These are phyloP conservation scores for Tagetes patula DNA, from an alignment of 129 eudicot species.

Conservation along the genomic window DNA sequence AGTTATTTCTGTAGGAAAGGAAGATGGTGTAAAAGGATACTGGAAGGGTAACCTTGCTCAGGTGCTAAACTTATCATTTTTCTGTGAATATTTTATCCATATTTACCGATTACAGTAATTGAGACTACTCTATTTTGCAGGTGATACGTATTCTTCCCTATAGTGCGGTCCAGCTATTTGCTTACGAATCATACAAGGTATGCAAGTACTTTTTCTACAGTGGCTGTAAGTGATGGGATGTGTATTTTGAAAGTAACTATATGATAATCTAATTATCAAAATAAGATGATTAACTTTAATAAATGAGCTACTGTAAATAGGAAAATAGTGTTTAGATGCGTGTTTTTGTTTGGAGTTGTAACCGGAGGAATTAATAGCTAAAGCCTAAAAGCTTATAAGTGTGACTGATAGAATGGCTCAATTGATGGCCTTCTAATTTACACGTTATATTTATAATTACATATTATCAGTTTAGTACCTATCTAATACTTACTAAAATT, in stretches of 20 bases:
- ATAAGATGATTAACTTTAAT: background rate
- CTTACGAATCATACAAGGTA: conserved; percentile 91
- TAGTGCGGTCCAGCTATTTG: conserved; percentile 91
- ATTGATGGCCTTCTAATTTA: no score
- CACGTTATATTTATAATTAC: no score
- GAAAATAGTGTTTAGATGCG: background rate
- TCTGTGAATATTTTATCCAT: background rate
- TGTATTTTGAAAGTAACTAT: background rate
- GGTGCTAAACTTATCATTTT: conserved; percentile 40
- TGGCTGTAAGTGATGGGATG: background rate
- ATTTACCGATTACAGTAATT: background rate
- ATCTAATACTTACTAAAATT: no score
- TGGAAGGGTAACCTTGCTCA: conserved; percentile 99
- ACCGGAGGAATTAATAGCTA: background rate
- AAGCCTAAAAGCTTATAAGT: no score
- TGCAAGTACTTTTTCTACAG: conserved; percentile 3
- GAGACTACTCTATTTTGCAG: conserved; percentile 34
- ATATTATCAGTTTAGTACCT: no score
- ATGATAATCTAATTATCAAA: background rate
- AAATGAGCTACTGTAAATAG: background rate
- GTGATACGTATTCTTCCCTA: conserved; percentile 92
- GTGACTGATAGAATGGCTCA: no score
- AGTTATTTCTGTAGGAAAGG: conserved; percentile 59
- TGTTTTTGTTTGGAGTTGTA: background rate
- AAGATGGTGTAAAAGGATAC: conserved; percentile 87